These are phyloP conservation scores for Calocybe indica DNA, from an alignment of 768 basidiomycete species.

Conservation along the genomic window DNA sequence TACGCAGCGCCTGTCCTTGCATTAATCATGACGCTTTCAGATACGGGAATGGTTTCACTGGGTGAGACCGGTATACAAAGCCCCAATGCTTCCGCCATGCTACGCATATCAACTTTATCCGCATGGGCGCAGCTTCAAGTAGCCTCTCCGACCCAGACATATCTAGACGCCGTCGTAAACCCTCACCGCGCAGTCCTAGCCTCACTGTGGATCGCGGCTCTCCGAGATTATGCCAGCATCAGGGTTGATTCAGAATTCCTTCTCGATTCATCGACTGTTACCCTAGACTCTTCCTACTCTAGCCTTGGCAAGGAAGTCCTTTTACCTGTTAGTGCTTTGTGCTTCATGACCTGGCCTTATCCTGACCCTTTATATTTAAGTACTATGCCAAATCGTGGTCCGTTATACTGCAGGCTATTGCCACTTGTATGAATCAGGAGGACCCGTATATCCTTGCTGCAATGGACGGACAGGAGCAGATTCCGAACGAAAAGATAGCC, in stretches of 20 bases:
- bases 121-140: constrained; percentile 95
- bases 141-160: constrained; percentile 65
- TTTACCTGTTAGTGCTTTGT: constrained; percentile 61
- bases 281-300: constrained; percentile 78
- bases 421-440: constrained; percentile 65
- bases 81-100: constrained; percentile 92
- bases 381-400: constrained; percentile 85
- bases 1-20: background rate
- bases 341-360: background rate
- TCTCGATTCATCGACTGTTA: constrained; percentile 67
- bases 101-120: constrained; percentile 85
- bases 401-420: constrained; percentile 79
- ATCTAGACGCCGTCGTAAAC: constrained; percentile 75
- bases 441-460: constrained; percentile 70
- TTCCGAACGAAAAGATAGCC: constrained; percentile 15
- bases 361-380: constrained; percentile 31
- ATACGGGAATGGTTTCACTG: constrained; percentile 75
- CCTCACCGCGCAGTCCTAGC: constrained; percentile 74
- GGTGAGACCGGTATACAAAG: constrained; percentile 85
- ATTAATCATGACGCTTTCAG: constrained; percentile 30
- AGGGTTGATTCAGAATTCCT: constrained; percentile 84
- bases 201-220: constrained; percentile 79
- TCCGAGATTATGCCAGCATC: constrained; percentile 91
- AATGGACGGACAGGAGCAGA: constrained; percentile 68
- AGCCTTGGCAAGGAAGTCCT: constrained; percentile 88